Evolutionary conservation across 768 basidiomycete species (phyloP).

Genomic region (Hericium rajendrae): DNA sequence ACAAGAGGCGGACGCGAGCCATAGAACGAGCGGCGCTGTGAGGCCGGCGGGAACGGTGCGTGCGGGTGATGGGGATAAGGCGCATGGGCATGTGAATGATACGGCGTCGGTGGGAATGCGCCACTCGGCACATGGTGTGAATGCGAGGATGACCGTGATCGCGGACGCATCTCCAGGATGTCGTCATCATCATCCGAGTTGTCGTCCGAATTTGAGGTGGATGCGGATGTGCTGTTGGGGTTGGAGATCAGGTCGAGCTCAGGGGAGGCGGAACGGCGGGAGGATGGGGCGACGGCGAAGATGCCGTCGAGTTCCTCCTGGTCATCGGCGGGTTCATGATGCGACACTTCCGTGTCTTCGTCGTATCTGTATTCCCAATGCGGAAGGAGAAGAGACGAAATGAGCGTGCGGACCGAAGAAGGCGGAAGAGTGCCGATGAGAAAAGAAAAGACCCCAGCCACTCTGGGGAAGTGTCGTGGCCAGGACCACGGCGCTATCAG

Average conservation of each 20-base stretch:
- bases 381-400: background rate
- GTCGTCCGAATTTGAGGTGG: background rate
- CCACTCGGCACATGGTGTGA: constrained; percentile 18
- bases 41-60: constrained; percentile 4
- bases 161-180: constrained; percentile 54
- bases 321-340: constrained; percentile 39
- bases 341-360: constrained; percentile 53
- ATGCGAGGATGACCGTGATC: constrained; percentile 29
- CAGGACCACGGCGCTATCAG: no score
- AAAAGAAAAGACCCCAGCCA: no score
- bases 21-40: background rate
- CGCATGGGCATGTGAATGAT: background rate
- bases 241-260: constrained; percentile 19
- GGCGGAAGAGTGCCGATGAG: constrained; percentile 4
- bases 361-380: constrained; percentile 39
- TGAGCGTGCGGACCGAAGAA: constrained; percentile 1
- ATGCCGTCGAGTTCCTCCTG: constrained; percentile 18
- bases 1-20: constrained; percentile 21
- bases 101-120: background rate
- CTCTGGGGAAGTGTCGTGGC: no score
- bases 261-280: constrained; percentile 1
- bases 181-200: constrained; percentile 37
- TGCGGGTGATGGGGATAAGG: constrained; percentile 13
- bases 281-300: constrained; percentile 16
- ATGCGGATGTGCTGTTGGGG: background rate